phyloP scores from a whole-genome alignment of 495 filamentous ascomycete species.

The Mycothermus thermophilus region DNA sequence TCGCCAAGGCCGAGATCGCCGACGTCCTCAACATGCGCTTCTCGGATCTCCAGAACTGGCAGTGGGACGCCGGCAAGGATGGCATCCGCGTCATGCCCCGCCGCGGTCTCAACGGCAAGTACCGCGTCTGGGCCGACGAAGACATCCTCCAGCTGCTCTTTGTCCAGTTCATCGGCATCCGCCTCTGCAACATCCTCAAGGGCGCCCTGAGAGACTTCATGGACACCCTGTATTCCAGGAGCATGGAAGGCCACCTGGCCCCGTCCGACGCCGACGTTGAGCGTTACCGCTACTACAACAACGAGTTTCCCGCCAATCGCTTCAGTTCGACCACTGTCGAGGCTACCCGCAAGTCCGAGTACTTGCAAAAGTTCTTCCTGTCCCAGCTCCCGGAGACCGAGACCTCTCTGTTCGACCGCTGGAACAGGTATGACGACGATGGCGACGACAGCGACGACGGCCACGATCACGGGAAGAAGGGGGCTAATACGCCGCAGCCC shows the following conservation, averaged over 20 bases:
- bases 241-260: constrained; percentile 4
- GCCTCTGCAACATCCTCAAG: constrained; percentile 41
- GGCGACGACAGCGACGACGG: not conserved
- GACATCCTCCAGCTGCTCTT: constrained; percentile 53
- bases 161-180: constrained; percentile 48
- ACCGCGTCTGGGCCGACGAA: constrained; percentile 54
- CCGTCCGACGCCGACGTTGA: constrained; percentile 6
- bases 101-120: constrained; percentile 53
- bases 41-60: constrained; percentile 44
- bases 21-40: constrained; percentile 59
- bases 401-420: constrained; percentile 17
- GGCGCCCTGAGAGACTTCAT: constrained; percentile 22
- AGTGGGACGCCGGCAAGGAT: constrained; percentile 34
- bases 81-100: constrained; percentile 48
- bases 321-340: constrained; percentile 8
- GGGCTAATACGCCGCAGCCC: not conserved
- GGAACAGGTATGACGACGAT: constrained; percentile 14
- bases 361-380: constrained; percentile 28
- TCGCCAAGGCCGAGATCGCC: constrained; percentile 44
- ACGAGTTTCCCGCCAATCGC: not conserved
- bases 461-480: not conserved
- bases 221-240: constrained; percentile 12
- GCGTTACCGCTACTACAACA: constrained; percentile 16
- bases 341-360: constrained; percentile 7
- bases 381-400: constrained; percentile 37